A percentile compares a stretch with the other conserved stretches of the same genome.
Conservation (phyloP, 306 rosid species). For the Acacia melanoxylon region DNA sequence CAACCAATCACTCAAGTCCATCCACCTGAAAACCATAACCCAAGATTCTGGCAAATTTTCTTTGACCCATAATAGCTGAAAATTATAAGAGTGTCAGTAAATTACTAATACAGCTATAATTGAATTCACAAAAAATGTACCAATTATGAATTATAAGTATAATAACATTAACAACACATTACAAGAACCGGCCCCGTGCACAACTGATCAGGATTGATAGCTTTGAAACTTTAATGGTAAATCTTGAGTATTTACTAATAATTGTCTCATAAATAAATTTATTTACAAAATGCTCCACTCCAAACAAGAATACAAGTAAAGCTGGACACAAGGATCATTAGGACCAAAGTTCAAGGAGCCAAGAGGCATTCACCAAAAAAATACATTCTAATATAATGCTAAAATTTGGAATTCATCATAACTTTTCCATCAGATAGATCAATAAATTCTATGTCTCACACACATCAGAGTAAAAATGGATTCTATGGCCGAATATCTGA, state of each 20-base stretch:
- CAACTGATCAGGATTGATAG: conserved; percentile 15
- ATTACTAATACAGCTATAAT: conserved; percentile 26
- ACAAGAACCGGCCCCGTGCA: conserved; percentile 17
- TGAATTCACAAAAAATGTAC: conserved; percentile 17
- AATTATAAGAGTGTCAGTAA: conserved; percentile 31
- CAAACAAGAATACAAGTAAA: conserved; percentile 16
- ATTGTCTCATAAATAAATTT: conserved; percentile 4
- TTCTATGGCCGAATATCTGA: not conserved
- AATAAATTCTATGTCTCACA: not conserved
- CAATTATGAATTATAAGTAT: conserved; percentile 10
- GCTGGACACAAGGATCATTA: conserved; percentile 1
- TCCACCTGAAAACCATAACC: conserved; percentile 96
- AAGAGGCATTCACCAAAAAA: not conserved
- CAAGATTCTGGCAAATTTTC: conserved; percentile 94
- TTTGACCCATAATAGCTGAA: conserved; percentile 97
- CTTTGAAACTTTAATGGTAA: not conserved
- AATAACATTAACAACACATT: not conserved
- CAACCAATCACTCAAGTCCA: conserved; percentile 99
- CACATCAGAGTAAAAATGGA: not conserved
- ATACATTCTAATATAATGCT: not conserved
- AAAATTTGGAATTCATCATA: not conserved
- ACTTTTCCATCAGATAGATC: too few relatives aligned
- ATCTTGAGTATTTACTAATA: not conserved
- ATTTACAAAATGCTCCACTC: not conserved
- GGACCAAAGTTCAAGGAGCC: conserved; percentile 12